phyloP scores from a whole-genome alignment of 2,329 filamentous ascomycete genomes.

The Botrytis fabae region DNA sequence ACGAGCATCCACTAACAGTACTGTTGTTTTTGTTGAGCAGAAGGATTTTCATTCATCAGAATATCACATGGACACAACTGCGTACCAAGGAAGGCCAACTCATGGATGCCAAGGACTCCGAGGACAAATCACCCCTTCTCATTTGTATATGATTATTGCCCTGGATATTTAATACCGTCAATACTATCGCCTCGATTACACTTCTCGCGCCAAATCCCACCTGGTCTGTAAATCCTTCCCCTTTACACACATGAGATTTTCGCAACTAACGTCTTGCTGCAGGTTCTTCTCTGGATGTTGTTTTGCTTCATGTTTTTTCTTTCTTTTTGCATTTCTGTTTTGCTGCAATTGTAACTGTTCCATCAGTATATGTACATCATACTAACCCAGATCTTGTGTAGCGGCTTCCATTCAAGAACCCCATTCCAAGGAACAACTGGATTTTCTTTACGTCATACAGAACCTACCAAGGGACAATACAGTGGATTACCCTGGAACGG shows the following conservation, averaged over 20 bases:
- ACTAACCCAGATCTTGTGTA: slow-evolving; percentile 41
- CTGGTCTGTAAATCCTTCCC: slow-evolving; percentile 33
- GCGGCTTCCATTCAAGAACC: slow-evolving; percentile 35
- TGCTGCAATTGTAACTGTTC: slow-evolving; percentile 26
- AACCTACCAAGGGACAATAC: slow-evolving; percentile 39
- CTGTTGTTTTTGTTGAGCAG: slow-evolving; percentile 33
- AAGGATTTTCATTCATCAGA: slow-evolving; percentile 24
- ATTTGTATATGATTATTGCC: slow-evolving; percentile 13
- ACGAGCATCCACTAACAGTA: slow-evolving; percentile 38
- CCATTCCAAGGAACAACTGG: slow-evolving; percentile 34
- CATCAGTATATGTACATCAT: slow-evolving; percentile 37
- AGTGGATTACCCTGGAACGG: slow-evolving; percentile 39
- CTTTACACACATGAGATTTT: background rate
- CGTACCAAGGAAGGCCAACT: slow-evolving; percentile 9
- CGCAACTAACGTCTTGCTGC: slow-evolving; percentile 29
- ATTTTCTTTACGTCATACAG: slow-evolving; percentile 41
- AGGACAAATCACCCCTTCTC: slow-evolving; percentile 16
- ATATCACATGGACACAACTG: background rate
- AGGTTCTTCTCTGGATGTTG: slow-evolving; percentile 30
- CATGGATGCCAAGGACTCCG: slow-evolving; percentile 18
- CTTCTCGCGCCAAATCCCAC: background rate
- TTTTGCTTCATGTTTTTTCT: slow-evolving; percentile 25
- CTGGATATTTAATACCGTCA: slow-evolving; percentile 2
- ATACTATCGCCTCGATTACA: background rate
- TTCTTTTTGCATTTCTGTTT: background rate